Evolutionary conservation across 1,139 yeast genomes (phyloP), one percentile per base, ranked within the genome.

Genomic region (Scheffersomyces lignicola): DNA sequence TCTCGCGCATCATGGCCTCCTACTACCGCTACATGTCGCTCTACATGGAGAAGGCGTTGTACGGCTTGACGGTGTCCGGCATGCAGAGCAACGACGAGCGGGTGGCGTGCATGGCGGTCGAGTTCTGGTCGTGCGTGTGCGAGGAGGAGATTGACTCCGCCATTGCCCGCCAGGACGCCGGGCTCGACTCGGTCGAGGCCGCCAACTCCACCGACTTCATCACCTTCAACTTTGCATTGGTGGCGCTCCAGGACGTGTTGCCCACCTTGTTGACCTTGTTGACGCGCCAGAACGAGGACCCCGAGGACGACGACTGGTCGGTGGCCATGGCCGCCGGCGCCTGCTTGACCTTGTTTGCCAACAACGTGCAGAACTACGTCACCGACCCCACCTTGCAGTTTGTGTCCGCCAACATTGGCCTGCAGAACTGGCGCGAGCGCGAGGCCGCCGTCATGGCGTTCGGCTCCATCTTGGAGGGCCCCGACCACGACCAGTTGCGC

Each of bases 371-470:
- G 11, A 81, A 84, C 54, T 81, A 81, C 48, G 89, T 92, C 34
- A 89, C 90, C 29, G 84, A 80, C 43, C 92, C 95, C 31, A 87
- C 95, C 4, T 67, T 92, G 43, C 74, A 73, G 38, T 92, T 89
- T 65, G 96, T 92, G 24, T 90, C 83, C 47, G 72, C 76, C 29
- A 85, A 87, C 54, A 75, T 92, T 37, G 73, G 77, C 45, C 34
- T 48, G 10, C 59, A 54, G 11, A 51, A 52, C 39, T 92, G 98
- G 98, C 80, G 95, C 62, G 67, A 78, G 39, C 82, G 96, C 52
- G 98, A 92, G 65, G 97, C 98, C 16, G 95, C 97, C 1, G 97
- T 92, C 6, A 92, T 92, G 98, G 97, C 98, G 0, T 92, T 92
- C 60, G 98, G 98, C 24, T 89, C 97, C 7, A 88, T 92, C 41